Base-by-base conservation (phyloP, 1,139 yeast genomes). In the Arxiozyma bovina region DNA sequence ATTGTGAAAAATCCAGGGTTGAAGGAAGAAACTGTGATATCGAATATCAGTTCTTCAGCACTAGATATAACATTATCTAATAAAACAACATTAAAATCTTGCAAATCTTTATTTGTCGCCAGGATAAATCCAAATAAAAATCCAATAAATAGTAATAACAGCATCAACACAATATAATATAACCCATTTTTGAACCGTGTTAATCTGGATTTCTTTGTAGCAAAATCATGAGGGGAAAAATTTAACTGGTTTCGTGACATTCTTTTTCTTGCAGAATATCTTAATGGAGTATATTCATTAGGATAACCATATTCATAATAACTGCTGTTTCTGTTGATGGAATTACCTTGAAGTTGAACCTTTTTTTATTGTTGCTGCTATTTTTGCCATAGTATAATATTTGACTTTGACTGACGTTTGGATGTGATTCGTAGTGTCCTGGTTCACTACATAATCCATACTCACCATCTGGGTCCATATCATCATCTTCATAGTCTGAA, bases 1-100 rank as follows among this genome's bases (percentile, higher is more conserved):
- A 91, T 81, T 1, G 87, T 77, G 62, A 86, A 77, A 74, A 88
- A 79, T 0, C 97, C 96, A 0, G 97, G 97, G 67, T 93, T 93
- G 61, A 84, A 80, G 0, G 95, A 96, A 58, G 82, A 85, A 22
- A 89, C 81, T 3, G 81, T 79, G 59, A 91, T 73, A 67, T 86
- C 89, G 71, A 91, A 89, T 1, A 90, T 79, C 53, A 93, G 74
- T 66, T 90, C 97, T 64, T 90, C 96, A 61, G 85, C 83, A 57
- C 95, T 84, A 3, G 89, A 88, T 34, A 91, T 74, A 0, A 93
- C 80, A 62, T 87, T 88, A 54, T 80, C 81, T 52, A 91, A 76
- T 17, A 81, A 73, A 1, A 74, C 69, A 15, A 90, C 79, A 30
- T 79, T 72, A 34, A 89, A 85, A 58, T 80, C 77, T 54, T 85